phyloP scores from a whole-genome alignment of 106 monocot species.

The Amphibolis antarctica region DNA sequence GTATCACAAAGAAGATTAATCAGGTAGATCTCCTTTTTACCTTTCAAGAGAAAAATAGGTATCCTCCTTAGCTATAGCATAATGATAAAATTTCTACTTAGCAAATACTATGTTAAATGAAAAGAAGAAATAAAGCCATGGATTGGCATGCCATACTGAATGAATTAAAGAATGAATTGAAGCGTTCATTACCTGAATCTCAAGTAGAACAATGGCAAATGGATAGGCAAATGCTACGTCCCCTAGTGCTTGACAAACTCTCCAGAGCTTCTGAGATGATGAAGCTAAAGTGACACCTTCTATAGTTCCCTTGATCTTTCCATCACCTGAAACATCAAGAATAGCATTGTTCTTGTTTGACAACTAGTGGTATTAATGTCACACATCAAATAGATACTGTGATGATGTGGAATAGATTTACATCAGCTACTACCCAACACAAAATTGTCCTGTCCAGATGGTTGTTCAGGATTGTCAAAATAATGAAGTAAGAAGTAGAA shows the following conservation, averaged over 20 bases:
- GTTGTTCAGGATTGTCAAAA: too few relatives aligned
- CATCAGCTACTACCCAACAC: too few relatives aligned
- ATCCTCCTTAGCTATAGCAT: conserved; percentile 1
- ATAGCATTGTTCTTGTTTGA: too few relatives aligned
- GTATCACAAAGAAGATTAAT: neutral
- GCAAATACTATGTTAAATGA: conserved; percentile 2
- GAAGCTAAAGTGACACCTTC: neutral
- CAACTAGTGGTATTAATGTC: too few relatives aligned
- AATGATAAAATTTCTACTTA: neutral
- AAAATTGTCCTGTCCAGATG: too few relatives aligned
- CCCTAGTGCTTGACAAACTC: conserved; percentile 7
- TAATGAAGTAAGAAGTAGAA: too few relatives aligned
- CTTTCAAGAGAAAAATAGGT: too few relatives aligned
- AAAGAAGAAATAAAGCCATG: too few relatives aligned
- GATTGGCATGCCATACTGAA: too few relatives aligned
- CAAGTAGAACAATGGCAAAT: conserved; percentile 54
- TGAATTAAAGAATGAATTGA: too few relatives aligned
- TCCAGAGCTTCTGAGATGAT: conserved; percentile 6
- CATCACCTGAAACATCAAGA: neutral
- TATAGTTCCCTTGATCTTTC: neutral
- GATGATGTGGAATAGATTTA: too few relatives aligned
- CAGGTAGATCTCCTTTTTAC: neutral
- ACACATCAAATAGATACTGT: too few relatives aligned
- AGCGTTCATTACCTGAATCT: conserved; percentile 47
- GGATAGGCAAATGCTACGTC: conserved; percentile 72